Evolutionary conservation across 2,329 filamentous ascomycete genomes (phyloP), one percentile per base, ranked within the genome.

Genomic region (Calonectria leucothoes): DNA sequence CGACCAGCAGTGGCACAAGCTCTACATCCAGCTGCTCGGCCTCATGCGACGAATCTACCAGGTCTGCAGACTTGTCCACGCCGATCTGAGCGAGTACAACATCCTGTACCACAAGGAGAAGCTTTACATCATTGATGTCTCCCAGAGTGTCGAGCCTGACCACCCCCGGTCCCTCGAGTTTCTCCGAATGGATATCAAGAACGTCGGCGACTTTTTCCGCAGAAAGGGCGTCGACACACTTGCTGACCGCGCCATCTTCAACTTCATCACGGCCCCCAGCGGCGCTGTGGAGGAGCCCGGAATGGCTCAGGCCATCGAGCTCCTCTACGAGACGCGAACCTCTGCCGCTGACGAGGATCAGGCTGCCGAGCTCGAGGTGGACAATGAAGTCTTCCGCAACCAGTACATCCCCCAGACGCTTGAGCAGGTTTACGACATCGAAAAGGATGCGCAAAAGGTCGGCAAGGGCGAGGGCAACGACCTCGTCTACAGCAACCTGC

Each of bases 21-120:
- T 98, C 17, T 99, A 99, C 83, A 83, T 95, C 15, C 94, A 98
- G 82, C 89, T 98, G 5, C 86, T 99, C 17, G 92, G 93, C 25
- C 93, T 98, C 81, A 98, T 99, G 95, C 93, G 96, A 67, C 92
- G 93, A 71, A 93, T 99, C 89, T 98, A 98, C 86, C 96, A 98
- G 82, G 92, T 93, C 49, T 99, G 97, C 85, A 92, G 91, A 68
- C 92, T 99, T 10, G 96, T 99, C 0, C 97, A 99, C 83, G 97
- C 96, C 64, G 97, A 99, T 91, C 84, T 99, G 83, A 98, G 95
- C 88, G 97, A 99, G 89, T 99, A 99, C 91, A 99, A 99, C 82
- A 91, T 98, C 66, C 90, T 99, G 25, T 99, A 97, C 87, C 90
- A 98, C 87, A 90, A 95, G 70, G 89, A 91, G 72, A 92, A 91